Evolutionary conservation across 805 yeast species (phyloP), one percentile per base, ranked within the genome.

Genomic region (Candida orba): DNA sequence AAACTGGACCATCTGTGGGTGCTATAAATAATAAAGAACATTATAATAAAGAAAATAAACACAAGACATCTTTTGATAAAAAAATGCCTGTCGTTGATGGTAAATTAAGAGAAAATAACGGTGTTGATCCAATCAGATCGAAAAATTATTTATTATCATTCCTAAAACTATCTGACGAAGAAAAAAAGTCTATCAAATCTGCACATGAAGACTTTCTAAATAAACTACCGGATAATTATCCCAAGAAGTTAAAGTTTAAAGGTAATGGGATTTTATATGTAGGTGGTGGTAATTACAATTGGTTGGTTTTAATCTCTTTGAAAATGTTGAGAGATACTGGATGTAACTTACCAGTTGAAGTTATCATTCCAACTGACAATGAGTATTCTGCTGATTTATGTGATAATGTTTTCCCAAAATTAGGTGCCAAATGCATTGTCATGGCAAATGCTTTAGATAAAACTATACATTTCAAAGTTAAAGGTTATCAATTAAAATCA

Each of bases 301-400:
- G 85, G 76, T 61, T 83, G 24, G 68, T 84, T 1, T 61, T 80
- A 24, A 57, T 79, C 6, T 71, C 82, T 9, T 64, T 83, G 8
- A 65, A 67, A 48, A 62, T 68, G 38, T 52, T 88, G 40, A 68
- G 95, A 54, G 75, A 78, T 34, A 66, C 73, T 8, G 88, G 91
- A 3, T 78, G 84, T 3, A 71, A 69, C 13, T 62, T 83, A 32
- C 96, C 96, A 0, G 78, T 89, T 18, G 96, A 89, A 67, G 84
- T 89, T 9, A 73, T 86, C 51, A 77, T 89, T 50, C 95, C 95
- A 8, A 72, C 76, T 33, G 67, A 71, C 18, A 73, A 73, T 29
- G 93, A 84, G 55, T 84, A 78, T 54, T 93, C 86, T 55, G 71
- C 77, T 32, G 84, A 81, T 45, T 70, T 80, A 41, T 88, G 96